Conservation (phyloP, 2,329 filamentous ascomycete genomes). For the Nigrospora osmanthi region DNA sequence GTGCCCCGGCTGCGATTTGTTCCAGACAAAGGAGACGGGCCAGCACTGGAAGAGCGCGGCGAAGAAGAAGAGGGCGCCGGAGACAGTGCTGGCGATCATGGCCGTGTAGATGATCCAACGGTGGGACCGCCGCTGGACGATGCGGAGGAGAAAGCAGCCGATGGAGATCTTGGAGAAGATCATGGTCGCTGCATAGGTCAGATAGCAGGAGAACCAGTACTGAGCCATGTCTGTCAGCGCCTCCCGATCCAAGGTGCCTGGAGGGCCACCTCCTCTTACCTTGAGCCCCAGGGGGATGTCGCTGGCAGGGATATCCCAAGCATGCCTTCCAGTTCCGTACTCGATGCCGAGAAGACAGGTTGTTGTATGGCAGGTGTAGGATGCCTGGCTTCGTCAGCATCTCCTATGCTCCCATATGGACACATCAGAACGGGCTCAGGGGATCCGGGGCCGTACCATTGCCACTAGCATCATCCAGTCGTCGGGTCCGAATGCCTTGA, state of each 20-base stretch:
- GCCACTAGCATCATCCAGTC: constrained; percentile 23
- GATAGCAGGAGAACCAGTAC: constrained; percentile 2
- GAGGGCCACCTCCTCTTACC: no score
- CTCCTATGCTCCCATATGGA: no score
- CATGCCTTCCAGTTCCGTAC: no score
- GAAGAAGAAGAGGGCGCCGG: constrained; percentile 1
- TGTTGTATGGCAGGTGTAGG: no score
- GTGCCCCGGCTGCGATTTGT: constrained; percentile 1
- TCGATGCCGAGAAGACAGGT: no score
- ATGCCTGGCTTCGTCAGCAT: no score
- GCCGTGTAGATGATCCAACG: constrained; percentile 1
- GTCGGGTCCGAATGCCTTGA: constrained; percentile 19
- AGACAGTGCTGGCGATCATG: neutral
- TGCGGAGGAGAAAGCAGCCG: constrained; percentile 4
- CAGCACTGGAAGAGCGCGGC: constrained; percentile 4
- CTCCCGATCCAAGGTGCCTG: no score
- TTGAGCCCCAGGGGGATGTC: no score
- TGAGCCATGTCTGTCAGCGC: neutral
- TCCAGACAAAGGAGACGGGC: constrained; percentile 4
- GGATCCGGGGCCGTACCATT: no score
- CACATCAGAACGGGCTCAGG: no score
- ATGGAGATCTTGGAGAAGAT: constrained; percentile 5
- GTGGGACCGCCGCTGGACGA: constrained; percentile 2
- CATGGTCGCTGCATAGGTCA: constrained; percentile 3
- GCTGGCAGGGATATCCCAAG: no score